Conservation (phyloP, 1,284 basidiomycete genomes). For the Pseudozyma sp. region DNA sequence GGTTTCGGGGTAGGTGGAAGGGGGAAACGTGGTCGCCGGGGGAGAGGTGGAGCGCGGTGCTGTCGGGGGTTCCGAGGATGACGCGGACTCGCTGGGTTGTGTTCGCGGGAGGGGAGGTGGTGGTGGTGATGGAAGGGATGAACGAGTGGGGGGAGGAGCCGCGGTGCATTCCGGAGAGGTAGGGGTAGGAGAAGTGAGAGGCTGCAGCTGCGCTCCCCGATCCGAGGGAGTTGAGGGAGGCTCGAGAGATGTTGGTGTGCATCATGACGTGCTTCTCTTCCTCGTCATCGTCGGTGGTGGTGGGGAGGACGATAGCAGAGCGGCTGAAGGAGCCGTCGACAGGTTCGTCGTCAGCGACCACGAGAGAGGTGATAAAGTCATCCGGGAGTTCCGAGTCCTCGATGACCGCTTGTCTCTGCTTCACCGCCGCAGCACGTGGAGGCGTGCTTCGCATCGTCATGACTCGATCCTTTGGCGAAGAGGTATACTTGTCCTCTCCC, state of each 20-base stretch:
- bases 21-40: constrained; percentile 32
- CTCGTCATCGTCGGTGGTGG: neutral
- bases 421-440: constrained; percentile 4
- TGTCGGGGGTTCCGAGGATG: constrained; percentile 21
- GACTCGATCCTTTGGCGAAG: constrained; percentile 14
- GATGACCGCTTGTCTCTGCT: neutral
- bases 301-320: constrained; percentile 16
- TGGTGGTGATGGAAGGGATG: neutral
- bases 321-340: constrained; percentile 6
- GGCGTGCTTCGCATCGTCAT: constrained; percentile 19
- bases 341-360: constrained; percentile 19
- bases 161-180: constrained; percentile 42
- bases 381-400: constrained; percentile 27
- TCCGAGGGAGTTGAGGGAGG: constrained; percentile 9
- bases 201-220: constrained; percentile 14
- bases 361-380: constrained; percentile 41
- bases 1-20: constrained; percentile 32
- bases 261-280: neutral
- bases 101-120: neutral
- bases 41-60: constrained; percentile 13
- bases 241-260: constrained; percentile 14
- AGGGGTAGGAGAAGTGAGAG: constrained; percentile 60
- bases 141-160: neutral
- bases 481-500: constrained; percentile 14
- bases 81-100: constrained; percentile 20